Evolutionary conservation across 2,329 filamentous ascomycete genomes (phyloP).

Genomic region (Metarhizium humberi): DNA sequence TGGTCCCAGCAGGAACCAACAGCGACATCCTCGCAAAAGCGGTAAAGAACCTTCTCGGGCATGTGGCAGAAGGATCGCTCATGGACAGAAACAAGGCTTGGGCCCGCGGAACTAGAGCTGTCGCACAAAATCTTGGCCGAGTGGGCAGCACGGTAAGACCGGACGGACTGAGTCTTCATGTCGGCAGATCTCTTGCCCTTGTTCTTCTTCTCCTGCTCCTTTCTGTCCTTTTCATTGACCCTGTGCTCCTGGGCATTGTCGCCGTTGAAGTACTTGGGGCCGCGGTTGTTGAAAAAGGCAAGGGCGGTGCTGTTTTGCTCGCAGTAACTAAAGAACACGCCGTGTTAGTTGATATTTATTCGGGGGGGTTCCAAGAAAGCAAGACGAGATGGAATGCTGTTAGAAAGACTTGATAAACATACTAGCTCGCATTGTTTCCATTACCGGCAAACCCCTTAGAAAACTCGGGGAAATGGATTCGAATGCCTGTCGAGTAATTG

Average conservation of each 20-base stretch:
- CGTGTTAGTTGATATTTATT: background rate
- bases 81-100: background rate
- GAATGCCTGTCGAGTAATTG: background rate
- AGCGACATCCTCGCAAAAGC: background rate
- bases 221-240: background rate
- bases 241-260: background rate
- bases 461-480: constrained; percentile 3
- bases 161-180: background rate
- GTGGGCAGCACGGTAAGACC: background rate
- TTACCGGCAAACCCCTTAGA: background rate
- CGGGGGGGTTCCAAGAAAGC: too few species aligned
- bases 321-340: background rate
- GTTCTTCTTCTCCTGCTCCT: background rate
- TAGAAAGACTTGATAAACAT: background rate
- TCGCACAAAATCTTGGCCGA: background rate
- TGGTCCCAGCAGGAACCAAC: background rate
- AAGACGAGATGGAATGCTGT: too few species aligned
- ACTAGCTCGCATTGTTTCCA: background rate
- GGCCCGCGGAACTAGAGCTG: background rate
- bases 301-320: background rate
- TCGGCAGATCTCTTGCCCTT: too few species aligned
- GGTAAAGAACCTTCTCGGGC: background rate
- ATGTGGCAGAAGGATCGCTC: background rate
- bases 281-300: background rate
- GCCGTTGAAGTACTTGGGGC: background rate